Conservation (phyloP, 202 grass and related monocot species). For the Schoenoplectus tabernaemontani region DNA sequence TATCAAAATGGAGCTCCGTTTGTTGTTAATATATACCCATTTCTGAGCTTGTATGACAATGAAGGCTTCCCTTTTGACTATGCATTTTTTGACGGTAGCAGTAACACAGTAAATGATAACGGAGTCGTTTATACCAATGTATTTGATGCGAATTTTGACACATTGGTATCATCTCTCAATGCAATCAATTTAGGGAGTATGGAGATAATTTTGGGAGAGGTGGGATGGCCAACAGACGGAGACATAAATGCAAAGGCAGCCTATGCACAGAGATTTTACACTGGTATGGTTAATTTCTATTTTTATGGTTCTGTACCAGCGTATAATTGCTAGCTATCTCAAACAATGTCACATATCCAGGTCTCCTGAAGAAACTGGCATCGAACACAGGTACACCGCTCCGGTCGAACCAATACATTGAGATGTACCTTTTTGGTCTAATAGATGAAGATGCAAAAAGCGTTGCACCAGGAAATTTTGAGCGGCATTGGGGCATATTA, state of each 20-base stretch:
- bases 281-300: neutral
- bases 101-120: constrained; percentile 43
- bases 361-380: constrained; percentile 50
- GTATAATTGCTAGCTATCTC: neutral
- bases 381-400: constrained; percentile 52
- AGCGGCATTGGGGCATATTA: constrained; percentile 74
- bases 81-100: constrained; percentile 71
- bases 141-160: constrained; percentile 88
- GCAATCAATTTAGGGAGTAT: constrained; percentile 30
- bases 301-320: neutral
- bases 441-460: constrained; percentile 79
- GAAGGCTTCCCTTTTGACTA: constrained; percentile 59
- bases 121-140: constrained; percentile 72
- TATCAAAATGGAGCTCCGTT: constrained; percentile 65
- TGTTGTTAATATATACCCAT: constrained; percentile 89
- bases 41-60: constrained; percentile 58
- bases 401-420: constrained; percentile 44
- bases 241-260: constrained; percentile 35
- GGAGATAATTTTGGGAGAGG: constrained; percentile 60
- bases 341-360: neutral
- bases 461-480: constrained; percentile 62
- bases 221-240: constrained; percentile 85
- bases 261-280: constrained; percentile 56
- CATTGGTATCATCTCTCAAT: constrained; percentile 51
- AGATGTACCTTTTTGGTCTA: constrained; percentile 71